Conservation (phyloP, 2,329 filamentous ascomycete genomes). For the Thielaviopsis ethacetica region DNA sequence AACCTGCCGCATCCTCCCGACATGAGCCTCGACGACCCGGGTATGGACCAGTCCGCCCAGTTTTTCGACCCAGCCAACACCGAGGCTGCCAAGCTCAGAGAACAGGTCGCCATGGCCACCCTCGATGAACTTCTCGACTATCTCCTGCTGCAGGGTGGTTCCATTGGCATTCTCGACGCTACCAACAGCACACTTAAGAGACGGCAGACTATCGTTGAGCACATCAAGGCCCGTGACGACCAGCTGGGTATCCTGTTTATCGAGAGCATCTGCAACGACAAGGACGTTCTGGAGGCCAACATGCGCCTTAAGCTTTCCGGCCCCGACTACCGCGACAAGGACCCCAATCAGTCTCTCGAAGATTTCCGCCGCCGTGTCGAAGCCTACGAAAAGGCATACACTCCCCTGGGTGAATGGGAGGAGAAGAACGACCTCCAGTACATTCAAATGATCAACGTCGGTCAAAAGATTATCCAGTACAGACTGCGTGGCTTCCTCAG, state of each 20-base stretch:
- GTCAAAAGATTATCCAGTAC: slow-evolving; percentile 81
- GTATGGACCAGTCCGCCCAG: slow-evolving; percentile 67
- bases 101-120: slow-evolving; percentile 84
- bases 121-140: slow-evolving; percentile 86
- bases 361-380: slow-evolving; percentile 89
- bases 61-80: slow-evolving; percentile 91
- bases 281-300: slow-evolving; percentile 75
- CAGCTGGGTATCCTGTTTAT: slow-evolving; percentile 86
- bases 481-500: slow-evolving; percentile 85
- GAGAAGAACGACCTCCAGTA: slow-evolving; percentile 85
- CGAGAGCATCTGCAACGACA: slow-evolving; percentile 81
- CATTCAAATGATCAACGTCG: slow-evolving; percentile 96
- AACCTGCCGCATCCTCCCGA: slow-evolving; percentile 17
- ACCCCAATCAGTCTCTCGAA: slow-evolving; percentile 64
- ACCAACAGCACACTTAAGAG: slow-evolving; percentile 90
- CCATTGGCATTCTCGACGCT: slow-evolving; percentile 88
- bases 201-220: slow-evolving; percentile 67
- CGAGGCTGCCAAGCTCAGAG: slow-evolving; percentile 64
- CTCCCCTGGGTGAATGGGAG: slow-evolving; percentile 78
- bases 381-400: slow-evolving; percentile 88
- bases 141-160: slow-evolving; percentile 63
- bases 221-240: slow-evolving; percentile 67
- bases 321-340: slow-evolving; percentile 89
- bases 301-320: slow-evolving; percentile 95
- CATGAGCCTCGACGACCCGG: slow-evolving; percentile 10